Evolutionary conservation across 2,329 filamentous ascomycete species (phyloP).

Genomic region (Pseudohalonectria lignicola): DNA sequence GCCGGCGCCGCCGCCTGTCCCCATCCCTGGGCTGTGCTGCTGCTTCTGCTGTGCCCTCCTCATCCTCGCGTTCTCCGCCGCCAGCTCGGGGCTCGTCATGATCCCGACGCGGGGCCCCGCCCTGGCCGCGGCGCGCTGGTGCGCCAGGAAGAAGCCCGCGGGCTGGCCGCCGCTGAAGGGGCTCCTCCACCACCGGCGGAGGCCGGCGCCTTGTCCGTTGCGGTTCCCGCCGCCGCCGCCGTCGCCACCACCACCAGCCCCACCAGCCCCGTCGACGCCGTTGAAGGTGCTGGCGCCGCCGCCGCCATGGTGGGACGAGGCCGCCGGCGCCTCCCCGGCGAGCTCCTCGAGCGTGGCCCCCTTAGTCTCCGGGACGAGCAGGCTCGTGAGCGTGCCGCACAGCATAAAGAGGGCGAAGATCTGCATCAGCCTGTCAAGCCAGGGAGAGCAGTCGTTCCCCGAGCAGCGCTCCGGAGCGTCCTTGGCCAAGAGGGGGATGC

Average conservation of each 20-base stretch:
- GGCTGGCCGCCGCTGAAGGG: slow-evolving; percentile 38
- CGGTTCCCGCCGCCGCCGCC: slow-evolving; percentile 12
- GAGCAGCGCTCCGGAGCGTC: slow-evolving; percentile 39
- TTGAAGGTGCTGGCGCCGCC: slow-evolving; percentile 36
- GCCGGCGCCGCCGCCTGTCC: not conserved
- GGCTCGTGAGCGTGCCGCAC: slow-evolving; percentile 53
- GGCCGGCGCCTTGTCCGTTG: not conserved
- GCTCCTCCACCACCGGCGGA: slow-evolving; percentile 23
- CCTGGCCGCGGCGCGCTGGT: slow-evolving; percentile 14
- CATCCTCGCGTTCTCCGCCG: slow-evolving; percentile 15
- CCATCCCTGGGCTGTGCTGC: not conserved
- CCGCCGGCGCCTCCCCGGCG: slow-evolving; percentile 52
- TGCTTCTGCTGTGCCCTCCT: not conserved
- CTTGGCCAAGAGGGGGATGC: slow-evolving; percentile 48
- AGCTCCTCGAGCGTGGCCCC: slow-evolving; percentile 62
- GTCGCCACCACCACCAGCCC: slow-evolving; percentile 35
- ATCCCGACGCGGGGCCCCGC: slow-evolving; percentile 24
- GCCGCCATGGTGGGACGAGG: slow-evolving; percentile 44
- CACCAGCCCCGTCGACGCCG: slow-evolving; percentile 18
- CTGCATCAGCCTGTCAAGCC: slow-evolving; percentile 64
- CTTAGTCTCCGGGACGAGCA: slow-evolving; percentile 72
- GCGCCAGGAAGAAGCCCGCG: slow-evolving; percentile 34
- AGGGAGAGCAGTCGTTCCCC: slow-evolving; percentile 38
- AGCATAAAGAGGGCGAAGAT: slow-evolving; percentile 78
- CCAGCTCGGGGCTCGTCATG: slow-evolving; percentile 30